These are phyloP conservation scores for Pisolithus orientalis DNA, from an alignment of 768 basidiomycete genomes.

Conservation along the genomic window DNA sequence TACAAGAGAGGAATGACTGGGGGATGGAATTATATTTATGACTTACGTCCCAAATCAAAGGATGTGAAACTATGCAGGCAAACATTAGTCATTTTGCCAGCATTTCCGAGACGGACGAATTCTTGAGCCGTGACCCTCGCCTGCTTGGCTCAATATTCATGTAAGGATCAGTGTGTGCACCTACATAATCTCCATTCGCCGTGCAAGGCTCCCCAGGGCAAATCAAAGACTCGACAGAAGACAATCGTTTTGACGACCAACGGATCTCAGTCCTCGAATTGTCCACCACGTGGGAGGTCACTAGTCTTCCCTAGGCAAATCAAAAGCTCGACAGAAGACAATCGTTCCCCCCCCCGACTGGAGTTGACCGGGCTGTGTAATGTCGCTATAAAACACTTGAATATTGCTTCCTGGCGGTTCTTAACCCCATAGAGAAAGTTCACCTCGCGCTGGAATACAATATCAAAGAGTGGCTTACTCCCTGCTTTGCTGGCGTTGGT, in stretches of 20 bases:
- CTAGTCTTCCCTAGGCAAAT: no score
- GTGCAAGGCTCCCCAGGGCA: neutral
- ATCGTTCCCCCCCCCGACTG: neutral
- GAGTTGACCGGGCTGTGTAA: neutral
- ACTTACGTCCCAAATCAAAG: no score
- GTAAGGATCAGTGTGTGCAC: conserved; percentile 5
- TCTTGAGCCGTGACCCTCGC: no score
- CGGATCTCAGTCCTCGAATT: neutral
- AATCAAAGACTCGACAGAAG: neutral
- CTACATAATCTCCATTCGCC: neutral
- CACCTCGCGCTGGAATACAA: neutral
- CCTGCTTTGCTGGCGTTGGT: neutral
- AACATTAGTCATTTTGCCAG: no score
- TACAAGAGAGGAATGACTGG: no score
- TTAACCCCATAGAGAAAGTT: neutral
- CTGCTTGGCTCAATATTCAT: no score
- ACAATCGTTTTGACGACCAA: neutral
- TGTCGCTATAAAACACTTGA: neutral
- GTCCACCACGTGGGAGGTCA: neutral
- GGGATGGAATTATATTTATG: no score
- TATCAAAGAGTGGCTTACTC: neutral
- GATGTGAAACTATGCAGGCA: no score
- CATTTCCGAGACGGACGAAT: no score
- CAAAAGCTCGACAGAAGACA: neutral
- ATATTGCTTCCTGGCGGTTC: neutral